These are phyloP conservation scores for Yamadazyma endophytica DNA, from an alignment of 805 yeast genomes.

Conservation along the genomic window DNA sequence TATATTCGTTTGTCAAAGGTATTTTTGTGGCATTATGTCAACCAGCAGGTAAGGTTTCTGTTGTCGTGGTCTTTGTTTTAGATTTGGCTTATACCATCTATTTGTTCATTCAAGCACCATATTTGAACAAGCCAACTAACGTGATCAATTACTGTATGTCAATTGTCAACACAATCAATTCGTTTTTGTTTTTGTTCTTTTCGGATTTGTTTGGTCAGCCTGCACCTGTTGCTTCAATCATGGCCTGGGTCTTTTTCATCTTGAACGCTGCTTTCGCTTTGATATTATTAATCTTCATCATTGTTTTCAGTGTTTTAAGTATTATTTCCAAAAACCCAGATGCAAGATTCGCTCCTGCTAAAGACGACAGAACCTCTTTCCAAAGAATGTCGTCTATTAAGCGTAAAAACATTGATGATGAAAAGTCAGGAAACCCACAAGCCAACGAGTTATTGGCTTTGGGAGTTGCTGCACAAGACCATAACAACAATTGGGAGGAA, in stretches of 20 bases:
- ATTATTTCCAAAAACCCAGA: constrained; percentile 81
- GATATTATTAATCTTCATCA: constrained; percentile 63
- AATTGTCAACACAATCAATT: constrained; percentile 70
- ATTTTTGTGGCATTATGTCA: constrained; percentile 77
- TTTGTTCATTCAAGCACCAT: constrained; percentile 66
- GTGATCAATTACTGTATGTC: constrained; percentile 68
- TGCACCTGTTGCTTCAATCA: constrained; percentile 70
- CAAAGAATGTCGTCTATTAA: constrained; percentile 44
- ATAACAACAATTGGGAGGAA: constrained; percentile 68
- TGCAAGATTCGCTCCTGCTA: constrained; percentile 81
- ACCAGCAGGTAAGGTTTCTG: constrained; percentile 76
- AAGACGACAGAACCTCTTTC: constrained; percentile 90
- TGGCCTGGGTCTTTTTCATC: constrained; percentile 90
- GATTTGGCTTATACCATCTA: constrained; percentile 68
- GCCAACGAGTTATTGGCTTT: constrained; percentile 62
- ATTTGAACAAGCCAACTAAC: constrained; percentile 79
- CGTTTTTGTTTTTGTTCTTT: constrained; percentile 81
- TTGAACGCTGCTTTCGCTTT: constrained; percentile 86
- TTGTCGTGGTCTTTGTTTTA: constrained; percentile 67
- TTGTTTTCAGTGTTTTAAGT: constrained; percentile 61
- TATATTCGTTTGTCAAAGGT: constrained; percentile 62
- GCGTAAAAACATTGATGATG: constrained; percentile 12
- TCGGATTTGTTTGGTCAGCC: constrained; percentile 82
- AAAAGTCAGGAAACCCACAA: constrained; percentile 18
- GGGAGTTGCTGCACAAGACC: constrained; percentile 81